Evolutionary conservation across 2,329 filamentous ascomycete species (phyloP).

Genomic region (Aureobasidium melanogenum): DNA sequence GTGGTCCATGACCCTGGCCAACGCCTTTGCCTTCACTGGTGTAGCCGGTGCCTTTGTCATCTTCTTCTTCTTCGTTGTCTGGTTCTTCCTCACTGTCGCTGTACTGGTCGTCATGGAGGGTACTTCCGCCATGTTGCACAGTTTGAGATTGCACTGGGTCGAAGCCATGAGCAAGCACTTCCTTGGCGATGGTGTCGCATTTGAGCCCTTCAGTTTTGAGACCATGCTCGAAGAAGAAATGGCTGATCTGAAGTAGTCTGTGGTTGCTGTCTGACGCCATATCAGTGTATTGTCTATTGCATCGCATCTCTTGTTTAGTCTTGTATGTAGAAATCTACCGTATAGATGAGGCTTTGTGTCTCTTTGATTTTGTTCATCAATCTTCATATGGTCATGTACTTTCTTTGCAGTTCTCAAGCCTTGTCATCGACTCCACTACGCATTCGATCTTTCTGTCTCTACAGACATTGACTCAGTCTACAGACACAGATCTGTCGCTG

Average conservation of each 20-base stretch:
- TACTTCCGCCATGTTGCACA: conserved; percentile 91
- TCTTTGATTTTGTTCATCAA: not conserved
- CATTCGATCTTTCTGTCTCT: not conserved
- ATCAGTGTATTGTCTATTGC: not conserved
- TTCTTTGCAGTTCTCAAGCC: not conserved
- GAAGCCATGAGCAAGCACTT: conserved; percentile 98
- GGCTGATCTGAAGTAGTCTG: conserved; percentile 27
- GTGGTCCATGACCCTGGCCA: conserved; percentile 89
- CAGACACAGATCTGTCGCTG: no score
- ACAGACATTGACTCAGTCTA: not conserved
- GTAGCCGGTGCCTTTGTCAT: conserved; percentile 67
- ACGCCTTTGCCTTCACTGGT: conserved; percentile 60
- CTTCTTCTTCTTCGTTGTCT: conserved; percentile 74
- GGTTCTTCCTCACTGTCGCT: conserved; percentile 75
- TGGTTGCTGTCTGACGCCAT: not conserved
- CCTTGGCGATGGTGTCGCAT: conserved; percentile 73
- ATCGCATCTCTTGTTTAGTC: not conserved
- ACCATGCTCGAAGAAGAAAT: conserved; percentile 71
- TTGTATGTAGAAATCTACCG: conserved; percentile 10
- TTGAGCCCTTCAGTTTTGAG: conserved; percentile 83
- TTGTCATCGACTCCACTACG: not conserved
- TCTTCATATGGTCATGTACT: not conserved
- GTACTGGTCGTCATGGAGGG: conserved; percentile 93
- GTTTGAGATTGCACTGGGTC: conserved; percentile 86
- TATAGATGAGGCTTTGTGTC: conserved; percentile 2